Evolutionary conservation across 257 asterid genomes (phyloP).

Genomic region (Nicotiana sylvestris): DNA sequence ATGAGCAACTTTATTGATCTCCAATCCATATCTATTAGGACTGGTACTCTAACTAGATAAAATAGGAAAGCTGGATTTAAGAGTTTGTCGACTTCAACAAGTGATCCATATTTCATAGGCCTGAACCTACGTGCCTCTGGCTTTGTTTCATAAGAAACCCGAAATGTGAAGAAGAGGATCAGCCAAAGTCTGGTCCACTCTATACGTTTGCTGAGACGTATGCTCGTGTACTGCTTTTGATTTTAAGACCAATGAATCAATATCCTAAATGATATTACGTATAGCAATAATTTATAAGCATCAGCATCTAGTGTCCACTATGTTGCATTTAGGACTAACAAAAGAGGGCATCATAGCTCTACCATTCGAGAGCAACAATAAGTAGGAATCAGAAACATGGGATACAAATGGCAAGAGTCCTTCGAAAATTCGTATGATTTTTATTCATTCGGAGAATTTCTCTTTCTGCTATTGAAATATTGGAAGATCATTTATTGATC

Average conservation of each 20-base stretch:
- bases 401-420: background rate
- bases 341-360: background rate
- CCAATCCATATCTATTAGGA: no score
- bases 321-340: background rate
- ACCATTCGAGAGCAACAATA: background rate
- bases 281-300: background rate
- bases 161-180: no score
- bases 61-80: no score
- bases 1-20: no score
- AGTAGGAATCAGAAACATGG: background rate
- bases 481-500: constrained; percentile 6
- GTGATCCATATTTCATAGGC: no score
- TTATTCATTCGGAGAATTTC: background rate
- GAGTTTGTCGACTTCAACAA: no score
- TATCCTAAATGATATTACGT: background rate
- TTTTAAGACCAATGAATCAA: constrained; percentile 4
- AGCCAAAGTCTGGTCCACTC: no score
- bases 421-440: background rate
- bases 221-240: background rate
- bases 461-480: background rate
- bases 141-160: no score
- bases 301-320: background rate
- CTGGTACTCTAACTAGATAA: no score
- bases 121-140: no score
- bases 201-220: no score